phyloP scores from a whole-genome alignment of 768 basidiomycete genomes.

The Artomyces pyxidatus region DNA sequence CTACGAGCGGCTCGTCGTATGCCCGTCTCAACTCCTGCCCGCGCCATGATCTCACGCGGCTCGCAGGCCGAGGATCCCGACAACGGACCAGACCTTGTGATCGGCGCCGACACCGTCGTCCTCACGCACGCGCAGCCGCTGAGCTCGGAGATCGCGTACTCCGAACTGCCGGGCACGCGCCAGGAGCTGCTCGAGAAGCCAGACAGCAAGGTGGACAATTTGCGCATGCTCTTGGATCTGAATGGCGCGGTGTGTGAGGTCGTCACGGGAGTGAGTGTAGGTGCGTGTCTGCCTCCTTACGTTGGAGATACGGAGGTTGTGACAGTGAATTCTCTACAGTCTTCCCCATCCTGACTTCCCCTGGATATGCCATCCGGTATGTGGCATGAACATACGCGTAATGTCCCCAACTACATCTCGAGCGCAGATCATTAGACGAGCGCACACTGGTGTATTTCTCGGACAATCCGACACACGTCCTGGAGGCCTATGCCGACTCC shows the following conservation, averaged over 20 bases:
- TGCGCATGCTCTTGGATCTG: constrained; percentile 80
- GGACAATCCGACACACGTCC: constrained; percentile 47
- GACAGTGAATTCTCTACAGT: constrained; percentile 30
- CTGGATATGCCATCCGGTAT: constrained; percentile 68
- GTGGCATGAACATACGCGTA: constrained; percentile 8
- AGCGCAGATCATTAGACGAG: constrained; percentile 68
- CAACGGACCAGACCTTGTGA: constrained; percentile 73
- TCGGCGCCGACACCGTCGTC: constrained; percentile 93
- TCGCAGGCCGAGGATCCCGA: constrained; percentile 46
- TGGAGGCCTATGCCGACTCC: constrained; percentile 76
- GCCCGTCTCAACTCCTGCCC: constrained; percentile 16
- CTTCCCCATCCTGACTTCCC: constrained; percentile 66
- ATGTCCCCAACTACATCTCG: neutral
- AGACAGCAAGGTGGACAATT: constrained; percentile 62
- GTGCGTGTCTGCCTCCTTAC: constrained; percentile 31
- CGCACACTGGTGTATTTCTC: constrained; percentile 72
- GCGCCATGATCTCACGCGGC: neutral
- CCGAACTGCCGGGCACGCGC: constrained; percentile 37
- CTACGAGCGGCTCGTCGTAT: constrained; percentile 71
- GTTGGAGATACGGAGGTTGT: neutral
- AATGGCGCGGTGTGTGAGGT: constrained; percentile 87
- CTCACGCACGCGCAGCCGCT: constrained; percentile 64
- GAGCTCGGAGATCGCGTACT: constrained; percentile 47
- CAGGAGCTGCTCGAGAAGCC: constrained; percentile 94
- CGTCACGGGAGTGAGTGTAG: constrained; percentile 82